Evolutionary conservation across 1,284 basidiomycete genomes (phyloP), one percentile per base, ranked within the genome.

Genomic region (Pseudozyma tsukubaensis): DNA sequence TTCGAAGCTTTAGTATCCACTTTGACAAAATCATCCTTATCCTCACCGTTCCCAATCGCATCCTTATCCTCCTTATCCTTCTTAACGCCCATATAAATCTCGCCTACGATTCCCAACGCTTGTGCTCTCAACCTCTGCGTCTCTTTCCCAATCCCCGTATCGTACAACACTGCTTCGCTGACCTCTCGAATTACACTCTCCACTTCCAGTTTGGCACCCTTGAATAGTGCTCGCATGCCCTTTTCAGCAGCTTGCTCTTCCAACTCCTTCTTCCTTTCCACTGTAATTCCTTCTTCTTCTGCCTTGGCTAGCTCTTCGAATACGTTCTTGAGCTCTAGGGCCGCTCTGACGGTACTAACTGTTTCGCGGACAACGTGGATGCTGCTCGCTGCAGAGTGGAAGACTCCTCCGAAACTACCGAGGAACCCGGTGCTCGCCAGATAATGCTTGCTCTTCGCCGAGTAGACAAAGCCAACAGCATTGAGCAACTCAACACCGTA

Each of bases 171-270:
- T 19, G 90, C 89, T 79, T 99, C 96, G 83, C 94, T 95, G 0
- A 93, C 93, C 85, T 98, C 96, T 39, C 96, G 89, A 11, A 99
- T 88, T 35, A 99, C 91, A 16, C 92, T 92, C 85, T 99, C 95
- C 52, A 98, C 90, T 85, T 98, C 96, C 18, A 98, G 89, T 83
- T 97, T 97, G 29, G 95, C 92, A 4, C 95, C 94, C 61, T 84
- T 85, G 64, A 85, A 85, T 29, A 85, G 50, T 0, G 84, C 82
- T 14, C 78, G 75, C 78, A 83, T 82, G 4, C 75, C 77, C 57
- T 98, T 98, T 86, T 97, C 94, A 0, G 97, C 94, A 1, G 96
- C 96, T 82, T 94, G 92, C 80, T 99, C 96, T 83, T 99, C 97
- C 2, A 99, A 87, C 76, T 92, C 91, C 80, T 90, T 90, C 86